phyloP scores from a whole-genome alignment of 2,329 filamentous ascomycete species.

The Fusarium armeniacum region DNA sequence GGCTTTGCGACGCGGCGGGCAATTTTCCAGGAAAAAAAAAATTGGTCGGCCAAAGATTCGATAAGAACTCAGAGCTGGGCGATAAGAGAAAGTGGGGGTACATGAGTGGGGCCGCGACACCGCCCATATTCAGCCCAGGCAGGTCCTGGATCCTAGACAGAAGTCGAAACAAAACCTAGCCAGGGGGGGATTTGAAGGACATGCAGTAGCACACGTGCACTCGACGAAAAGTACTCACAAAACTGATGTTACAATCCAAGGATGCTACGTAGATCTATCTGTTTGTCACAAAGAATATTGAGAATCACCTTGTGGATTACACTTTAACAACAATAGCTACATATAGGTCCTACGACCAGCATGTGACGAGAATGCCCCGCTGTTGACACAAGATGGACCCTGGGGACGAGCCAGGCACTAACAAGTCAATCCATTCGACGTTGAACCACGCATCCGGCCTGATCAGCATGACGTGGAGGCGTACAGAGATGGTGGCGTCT shows the following conservation, averaged over 20 bases:
- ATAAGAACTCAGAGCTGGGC: constrained; percentile 48
- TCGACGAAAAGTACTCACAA: constrained; percentile 14
- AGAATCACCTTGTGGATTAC: not conserved
- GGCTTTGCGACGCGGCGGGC: constrained; percentile 45
- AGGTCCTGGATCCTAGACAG: constrained; percentile 1
- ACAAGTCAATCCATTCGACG: constrained; percentile 1
- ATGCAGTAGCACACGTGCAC: constrained; percentile 15
- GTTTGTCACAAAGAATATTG: not conserved
- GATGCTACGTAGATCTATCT: constrained; percentile 6
- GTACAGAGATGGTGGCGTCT: constrained; percentile 24
- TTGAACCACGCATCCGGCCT: not conserved
- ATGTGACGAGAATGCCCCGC: constrained; percentile 37
- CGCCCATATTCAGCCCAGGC: constrained; percentile 33
- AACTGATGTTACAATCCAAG: constrained; percentile 3
- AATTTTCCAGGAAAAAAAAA: constrained; percentile 49
- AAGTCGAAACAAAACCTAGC: constrained; percentile 11
- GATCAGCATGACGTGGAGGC: constrained; percentile 39
- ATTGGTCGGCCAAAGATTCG: constrained; percentile 51
- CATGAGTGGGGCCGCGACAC: constrained; percentile 42
- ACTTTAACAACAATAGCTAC: not conserved
- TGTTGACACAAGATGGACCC: constrained; percentile 24
- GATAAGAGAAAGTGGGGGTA: constrained; percentile 47
- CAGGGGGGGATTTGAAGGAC: constrained; percentile 7
- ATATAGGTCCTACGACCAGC: not conserved
- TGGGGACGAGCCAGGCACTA: constrained; percentile 31